Conservation (phyloP, 2,329 filamentous ascomycete species). For the Penicillium italicum region DNA sequence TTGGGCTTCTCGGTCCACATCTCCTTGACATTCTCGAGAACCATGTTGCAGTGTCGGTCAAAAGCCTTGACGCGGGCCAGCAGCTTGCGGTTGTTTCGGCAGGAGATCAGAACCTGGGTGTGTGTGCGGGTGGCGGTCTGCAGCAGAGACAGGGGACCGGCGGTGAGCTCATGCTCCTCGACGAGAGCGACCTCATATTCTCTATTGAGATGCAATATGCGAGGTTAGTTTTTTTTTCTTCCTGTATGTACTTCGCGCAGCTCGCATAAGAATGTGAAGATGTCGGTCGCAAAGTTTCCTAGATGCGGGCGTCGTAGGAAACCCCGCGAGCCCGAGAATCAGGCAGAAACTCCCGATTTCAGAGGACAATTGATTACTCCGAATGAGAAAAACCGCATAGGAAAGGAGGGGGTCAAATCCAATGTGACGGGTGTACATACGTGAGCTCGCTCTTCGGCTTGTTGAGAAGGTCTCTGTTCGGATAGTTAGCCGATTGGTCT, state of each 20-base stretch:
- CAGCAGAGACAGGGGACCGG: conserved; percentile 83
- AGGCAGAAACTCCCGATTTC: conserved; percentile 6
- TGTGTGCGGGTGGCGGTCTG: conserved; percentile 94
- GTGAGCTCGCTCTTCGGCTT: conserved; percentile 90
- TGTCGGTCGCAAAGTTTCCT: conserved; percentile 8
- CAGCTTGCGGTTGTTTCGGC: conserved; percentile 97
- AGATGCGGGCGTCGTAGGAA: conserved; percentile 7
- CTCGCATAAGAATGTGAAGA: conserved; percentile 19
- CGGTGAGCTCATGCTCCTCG: conserved; percentile 75
- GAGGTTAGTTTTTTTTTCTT: conserved; percentile 20
- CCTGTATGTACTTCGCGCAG: conserved; percentile 12
- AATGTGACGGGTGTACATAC: conserved; percentile 52
- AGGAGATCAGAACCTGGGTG: conserved; percentile 93
- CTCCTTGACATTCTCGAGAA: conserved; percentile 94
- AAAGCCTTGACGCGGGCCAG: conserved; percentile 97
- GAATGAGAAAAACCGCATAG: conserved; percentile 1
- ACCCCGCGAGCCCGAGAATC: conserved; percentile 8
- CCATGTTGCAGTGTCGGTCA: conserved; percentile 99
- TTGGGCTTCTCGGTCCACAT: conserved; percentile 98
- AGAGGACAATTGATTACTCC: conserved; percentile 2
- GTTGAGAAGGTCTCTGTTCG: conserved; percentile 72
- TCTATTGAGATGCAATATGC: conserved; percentile 44
- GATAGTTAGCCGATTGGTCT: conserved; percentile 20
- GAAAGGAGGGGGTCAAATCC: not conserved
- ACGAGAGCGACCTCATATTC: conserved; percentile 86